These are phyloP conservation scores for Penstemon davidsonii DNA, from an alignment of 257 asterid species.

Conservation along the genomic window DNA sequence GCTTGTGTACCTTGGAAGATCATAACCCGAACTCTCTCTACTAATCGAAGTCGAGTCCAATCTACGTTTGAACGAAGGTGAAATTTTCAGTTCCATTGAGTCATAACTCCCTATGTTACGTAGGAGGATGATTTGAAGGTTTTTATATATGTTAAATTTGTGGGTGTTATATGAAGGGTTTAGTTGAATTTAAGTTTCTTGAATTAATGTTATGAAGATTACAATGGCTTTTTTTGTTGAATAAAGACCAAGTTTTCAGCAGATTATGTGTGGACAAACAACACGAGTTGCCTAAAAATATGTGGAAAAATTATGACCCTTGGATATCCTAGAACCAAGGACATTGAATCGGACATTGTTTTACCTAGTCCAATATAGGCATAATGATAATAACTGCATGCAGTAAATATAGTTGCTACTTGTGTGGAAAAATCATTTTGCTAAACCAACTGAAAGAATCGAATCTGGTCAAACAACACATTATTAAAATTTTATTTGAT, in stretches of 20 bases:
- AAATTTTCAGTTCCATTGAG: slow-evolving; percentile 34
- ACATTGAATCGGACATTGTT: slow-evolving; percentile 33
- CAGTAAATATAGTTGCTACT: not conserved
- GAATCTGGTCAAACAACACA: no score
- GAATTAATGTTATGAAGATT: slow-evolving; percentile 15
- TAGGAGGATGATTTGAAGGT: not conserved
- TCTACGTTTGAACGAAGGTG: slow-evolving; percentile 34
- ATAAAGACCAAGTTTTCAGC: slow-evolving; percentile 20
- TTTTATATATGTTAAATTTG: not conserved
- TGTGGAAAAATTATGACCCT: slow-evolving; percentile 16
- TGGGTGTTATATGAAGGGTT: slow-evolving; percentile 23
- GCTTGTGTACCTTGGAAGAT: slow-evolving; percentile 48
- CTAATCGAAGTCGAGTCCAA: slow-evolving; percentile 29
- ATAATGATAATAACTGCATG: no score
- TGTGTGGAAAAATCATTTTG: no score
- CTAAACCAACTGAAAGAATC: no score
- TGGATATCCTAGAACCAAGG: slow-evolving; percentile 34
- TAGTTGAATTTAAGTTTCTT: slow-evolving; percentile 11
- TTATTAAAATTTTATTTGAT: no score
- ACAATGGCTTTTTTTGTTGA: slow-evolving; percentile 4
- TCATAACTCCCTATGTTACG: not conserved
- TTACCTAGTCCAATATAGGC: not conserved
- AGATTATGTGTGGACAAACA: not conserved
- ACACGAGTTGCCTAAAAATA: not conserved
- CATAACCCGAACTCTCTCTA: slow-evolving; percentile 24